These are phyloP conservation scores for Rutstroemia sydowiana DNA, from an alignment of 2,329 filamentous ascomycete species.

Conservation along the genomic window DNA sequence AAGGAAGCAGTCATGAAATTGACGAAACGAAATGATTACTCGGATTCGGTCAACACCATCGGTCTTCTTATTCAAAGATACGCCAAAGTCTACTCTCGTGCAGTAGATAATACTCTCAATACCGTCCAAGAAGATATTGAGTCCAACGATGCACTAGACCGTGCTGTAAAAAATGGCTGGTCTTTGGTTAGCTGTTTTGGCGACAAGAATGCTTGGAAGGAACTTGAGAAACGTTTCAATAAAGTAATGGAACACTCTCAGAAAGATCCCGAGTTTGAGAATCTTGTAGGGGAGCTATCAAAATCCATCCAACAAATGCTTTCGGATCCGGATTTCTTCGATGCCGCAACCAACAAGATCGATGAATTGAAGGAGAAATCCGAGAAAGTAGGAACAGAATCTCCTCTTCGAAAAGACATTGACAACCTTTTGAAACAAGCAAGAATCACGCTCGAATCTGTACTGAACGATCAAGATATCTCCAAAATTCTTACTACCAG, in stretches of 20 bases:
- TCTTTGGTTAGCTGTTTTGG: constrained; percentile 73
- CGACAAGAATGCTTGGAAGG: constrained; percentile 65
- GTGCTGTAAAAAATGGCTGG: constrained; percentile 76
- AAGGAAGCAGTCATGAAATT: constrained; percentile 70
- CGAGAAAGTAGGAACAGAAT: constrained; percentile 58
- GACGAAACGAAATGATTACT: constrained; percentile 71
- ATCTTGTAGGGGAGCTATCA: constrained; percentile 65
- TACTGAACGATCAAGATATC: constrained; percentile 65
- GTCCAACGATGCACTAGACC: constrained; percentile 66
- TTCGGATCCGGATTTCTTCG: constrained; percentile 79
- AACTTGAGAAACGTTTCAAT: constrained; percentile 60
- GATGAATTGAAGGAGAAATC: constrained; percentile 44
- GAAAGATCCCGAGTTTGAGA: constrained; percentile 76
- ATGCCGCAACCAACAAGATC: constrained; percentile 52
- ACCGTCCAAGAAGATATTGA: constrained; percentile 64
- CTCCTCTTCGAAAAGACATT: constrained; percentile 63
- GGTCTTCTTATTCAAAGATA: constrained; percentile 71
- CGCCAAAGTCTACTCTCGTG: constrained; percentile 67
- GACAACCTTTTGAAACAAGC: constrained; percentile 64
- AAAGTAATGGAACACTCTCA: constrained; percentile 66
- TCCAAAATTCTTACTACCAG: constrained; percentile 60
- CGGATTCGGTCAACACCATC: constrained; percentile 75
- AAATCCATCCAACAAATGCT: constrained; percentile 72
- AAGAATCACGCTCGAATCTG: constrained; percentile 59
- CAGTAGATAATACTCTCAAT: constrained; percentile 58